Conservation (phyloP, 2,329 filamentous ascomycete species). For the Alternaria gaisen region DNA sequence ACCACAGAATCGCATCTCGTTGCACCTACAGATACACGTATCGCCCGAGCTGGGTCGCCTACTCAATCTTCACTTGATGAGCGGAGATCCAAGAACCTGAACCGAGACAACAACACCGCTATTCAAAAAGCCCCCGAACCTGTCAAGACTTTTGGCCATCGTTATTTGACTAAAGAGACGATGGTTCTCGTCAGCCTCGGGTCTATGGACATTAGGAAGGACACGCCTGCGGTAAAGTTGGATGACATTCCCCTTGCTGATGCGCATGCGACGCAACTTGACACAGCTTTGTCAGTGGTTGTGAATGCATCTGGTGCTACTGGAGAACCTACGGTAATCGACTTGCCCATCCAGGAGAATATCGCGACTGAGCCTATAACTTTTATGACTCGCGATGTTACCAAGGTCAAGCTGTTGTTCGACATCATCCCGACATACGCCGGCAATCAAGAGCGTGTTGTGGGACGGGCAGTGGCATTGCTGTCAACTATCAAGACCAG, state of each 20-base stretch:
- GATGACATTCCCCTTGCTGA: conserved; percentile 87
- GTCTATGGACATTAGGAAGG: conserved; percentile 91
- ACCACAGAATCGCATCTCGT: conserved; percentile 36
- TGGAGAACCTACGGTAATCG: conserved; percentile 88
- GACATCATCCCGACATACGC: conserved; percentile 96
- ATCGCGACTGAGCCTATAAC: conserved; percentile 92
- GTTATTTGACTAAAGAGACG: conserved; percentile 88
- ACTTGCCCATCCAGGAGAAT: conserved; percentile 92
- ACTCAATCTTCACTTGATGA: conserved; percentile 68
- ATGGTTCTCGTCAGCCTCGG: conserved; percentile 93
- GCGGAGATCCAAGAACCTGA: conserved; percentile 50
- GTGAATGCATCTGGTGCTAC: conserved; percentile 85
- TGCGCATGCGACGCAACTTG: conserved; percentile 90
- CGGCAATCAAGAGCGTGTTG: conserved; percentile 78
- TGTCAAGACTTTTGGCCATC: conserved; percentile 94
- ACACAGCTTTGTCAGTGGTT: conserved; percentile 91
- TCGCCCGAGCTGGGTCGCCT: conserved; percentile 52
- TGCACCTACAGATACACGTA: conserved; percentile 38
- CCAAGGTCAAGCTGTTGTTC: conserved; percentile 88
- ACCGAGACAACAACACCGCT: conserved; percentile 48
- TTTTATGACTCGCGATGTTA: conserved; percentile 80
- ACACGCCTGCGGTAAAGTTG: conserved; percentile 79
- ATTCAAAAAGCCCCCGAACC: conserved; percentile 70
- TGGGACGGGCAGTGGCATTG: conserved; percentile 88
- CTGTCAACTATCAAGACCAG: conserved; percentile 85